These are phyloP conservation scores for Conticribra guillardii DNA, from an alignment of 108 stramenopile genomes.

Conservation along the genomic window DNA sequence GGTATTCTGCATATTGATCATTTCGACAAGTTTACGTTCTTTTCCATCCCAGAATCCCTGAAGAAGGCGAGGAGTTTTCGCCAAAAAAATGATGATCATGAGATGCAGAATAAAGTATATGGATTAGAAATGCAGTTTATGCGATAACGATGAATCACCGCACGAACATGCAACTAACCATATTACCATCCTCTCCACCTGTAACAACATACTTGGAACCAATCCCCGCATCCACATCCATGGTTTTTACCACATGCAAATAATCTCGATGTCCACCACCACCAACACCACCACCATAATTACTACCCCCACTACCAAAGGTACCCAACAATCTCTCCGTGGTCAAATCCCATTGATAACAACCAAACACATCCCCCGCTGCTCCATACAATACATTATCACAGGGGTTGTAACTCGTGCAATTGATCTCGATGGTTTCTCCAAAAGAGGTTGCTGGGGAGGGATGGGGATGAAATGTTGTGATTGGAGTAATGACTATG, in stretches of 20 bases:
- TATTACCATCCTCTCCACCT: constrained; percentile 59
- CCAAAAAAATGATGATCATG: background rate
- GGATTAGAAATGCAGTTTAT: no score
- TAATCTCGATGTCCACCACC: constrained; percentile 41
- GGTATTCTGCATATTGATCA: constrained; percentile 37
- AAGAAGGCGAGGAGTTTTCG: background rate
- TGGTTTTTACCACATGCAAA: constrained; percentile 48
- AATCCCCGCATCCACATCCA: constrained; percentile 6
- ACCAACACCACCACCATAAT: background rate
- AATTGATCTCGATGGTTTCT: constrained; percentile 49
- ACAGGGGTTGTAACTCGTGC: constrained; percentile 22
- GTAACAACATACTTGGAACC: constrained; percentile 39
- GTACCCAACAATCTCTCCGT: constrained; percentile 50
- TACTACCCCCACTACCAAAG: constrained; percentile 20
- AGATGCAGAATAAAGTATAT: no score
- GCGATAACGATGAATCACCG: no score
- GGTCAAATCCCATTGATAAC: constrained; percentile 63
- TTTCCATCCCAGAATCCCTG: constrained; percentile 55
- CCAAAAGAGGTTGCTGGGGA: constrained; percentile 30
- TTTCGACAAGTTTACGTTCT: constrained; percentile 48
- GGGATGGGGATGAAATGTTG: constrained; percentile 45
- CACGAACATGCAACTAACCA: constrained; percentile 18
- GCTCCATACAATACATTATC: constrained; percentile 48
- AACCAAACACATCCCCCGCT: constrained; percentile 61
- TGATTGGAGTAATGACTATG: constrained; percentile 27